Percentiles rank a stretch among this genome's conserved stretches.
These are phyloP conservation scores for Dioscorea zingiberensis DNA, from an alignment of 106 monocot genomes.

Conservation along the genomic window DNA sequence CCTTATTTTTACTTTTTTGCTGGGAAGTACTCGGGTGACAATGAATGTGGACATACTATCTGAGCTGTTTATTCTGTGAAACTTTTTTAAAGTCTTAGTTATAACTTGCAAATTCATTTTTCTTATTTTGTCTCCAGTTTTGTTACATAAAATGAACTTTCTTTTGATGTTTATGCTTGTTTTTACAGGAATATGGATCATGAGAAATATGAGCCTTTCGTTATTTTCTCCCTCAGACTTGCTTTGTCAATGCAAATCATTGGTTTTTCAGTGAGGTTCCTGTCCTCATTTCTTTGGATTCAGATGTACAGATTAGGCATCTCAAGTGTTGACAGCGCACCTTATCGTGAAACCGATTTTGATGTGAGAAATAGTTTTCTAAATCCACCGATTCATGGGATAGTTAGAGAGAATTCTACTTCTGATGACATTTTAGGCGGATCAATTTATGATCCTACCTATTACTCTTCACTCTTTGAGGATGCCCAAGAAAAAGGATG, in stretches of 20 bases:
- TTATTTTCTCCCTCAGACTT: constrained; percentile 51
- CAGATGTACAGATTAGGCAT: constrained; percentile 54
- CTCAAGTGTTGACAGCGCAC: constrained; percentile 21
- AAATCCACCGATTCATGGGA: constrained; percentile 29
- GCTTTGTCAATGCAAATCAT: constrained; percentile 50
- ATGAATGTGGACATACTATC: too few relatives aligned
- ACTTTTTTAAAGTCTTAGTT: too few relatives aligned
- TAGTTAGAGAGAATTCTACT: constrained; percentile 26
- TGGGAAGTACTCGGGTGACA: too few relatives aligned
- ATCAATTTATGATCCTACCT: constrained; percentile 41
- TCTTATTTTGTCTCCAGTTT: neutral
- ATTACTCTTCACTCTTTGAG: constrained; percentile 48
- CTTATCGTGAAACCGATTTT: constrained; percentile 29
- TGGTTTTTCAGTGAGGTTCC: constrained; percentile 54
- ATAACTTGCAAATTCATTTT: neutral
- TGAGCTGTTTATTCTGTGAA: too few relatives aligned
- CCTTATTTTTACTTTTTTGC: neutral
- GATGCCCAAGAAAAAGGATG: constrained; percentile 28
- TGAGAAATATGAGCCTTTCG: constrained; percentile 26
- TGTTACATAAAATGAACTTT: neutral
- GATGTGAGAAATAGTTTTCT: constrained; percentile 35
- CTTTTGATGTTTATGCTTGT: constrained; percentile 4
- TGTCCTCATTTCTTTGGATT: constrained; percentile 59
- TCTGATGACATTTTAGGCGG: constrained; percentile 35
- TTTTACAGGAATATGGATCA: constrained; percentile 27